Evolutionary conservation across 1,139 yeast genomes (phyloP), one percentile per base, ranked within the genome.

Genomic region (Yamadazyma kanchanaburiensis): DNA sequence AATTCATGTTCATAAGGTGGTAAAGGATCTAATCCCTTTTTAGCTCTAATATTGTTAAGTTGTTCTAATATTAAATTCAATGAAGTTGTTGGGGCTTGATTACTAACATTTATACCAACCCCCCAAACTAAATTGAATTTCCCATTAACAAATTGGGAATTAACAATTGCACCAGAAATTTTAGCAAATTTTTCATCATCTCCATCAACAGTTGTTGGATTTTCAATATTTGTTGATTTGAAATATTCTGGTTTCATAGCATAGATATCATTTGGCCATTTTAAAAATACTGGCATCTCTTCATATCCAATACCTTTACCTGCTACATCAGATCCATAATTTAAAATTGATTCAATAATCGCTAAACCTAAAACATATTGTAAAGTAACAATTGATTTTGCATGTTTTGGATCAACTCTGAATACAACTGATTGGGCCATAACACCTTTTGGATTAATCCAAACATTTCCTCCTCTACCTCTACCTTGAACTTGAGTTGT

Each of bases 191-290:
- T 74, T 35, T 60, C 60, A 33, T 60, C 55, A 42, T 65, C 58
- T 8, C 68, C 66, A 32, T 65, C 63, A 12, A 61, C 64, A n/a
- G 64, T 58, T 20, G 62, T 39, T 27, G 55, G 44, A 48, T 49
- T 56, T 26, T 56, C 48, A 27, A 53, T 67, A 37, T 40, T 28
- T 8, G 64, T 27, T 10, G 33, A 35, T 30, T 44, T 45, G 45
- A 60, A 64, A 38, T 62, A 74, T 31, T 77, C 78, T 0, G 95
- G 94, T 38, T 75, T 78, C 45, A 79, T 55, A 5, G 82, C 77
- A 51, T 86, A 94, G 11, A 91, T 64, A 55, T 94, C 99, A 52
- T 94, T 94, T 5, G 99, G 99, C 99, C 99, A 94, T 52, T 94
- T 94, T 39, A 94, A 72, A 34, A 77, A 72, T 8, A 89, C 67